phyloP scores from a whole-genome alignment of 1,139 yeast genomes.

The Pichia kudriavzevii region DNA sequence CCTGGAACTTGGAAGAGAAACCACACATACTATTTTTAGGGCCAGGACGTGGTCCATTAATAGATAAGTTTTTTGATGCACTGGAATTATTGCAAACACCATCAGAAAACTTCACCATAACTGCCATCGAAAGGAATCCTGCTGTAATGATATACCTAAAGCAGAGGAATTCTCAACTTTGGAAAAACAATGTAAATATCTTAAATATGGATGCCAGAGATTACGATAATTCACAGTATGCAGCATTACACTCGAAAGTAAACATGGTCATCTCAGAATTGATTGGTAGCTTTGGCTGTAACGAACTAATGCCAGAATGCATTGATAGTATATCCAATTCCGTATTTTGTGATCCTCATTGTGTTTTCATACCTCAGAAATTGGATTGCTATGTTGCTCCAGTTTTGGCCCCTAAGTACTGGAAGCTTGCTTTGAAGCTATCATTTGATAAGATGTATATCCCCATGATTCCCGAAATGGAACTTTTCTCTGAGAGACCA shows the following conservation, averaged over 20 bases:
- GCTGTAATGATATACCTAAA: conserved; percentile 46
- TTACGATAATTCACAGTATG: conserved; percentile 1
- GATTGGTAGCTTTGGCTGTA: conserved; percentile 86
- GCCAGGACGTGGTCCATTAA: conserved; percentile 81
- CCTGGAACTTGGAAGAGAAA: not conserved
- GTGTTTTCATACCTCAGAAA: conserved; percentile 55
- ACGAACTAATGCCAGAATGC: conserved; percentile 83
- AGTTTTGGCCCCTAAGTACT: conserved; percentile 44
- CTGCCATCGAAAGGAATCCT: conserved; percentile 67
- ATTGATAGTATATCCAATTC: conserved; percentile 30
- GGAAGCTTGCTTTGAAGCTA: conserved; percentile 15
- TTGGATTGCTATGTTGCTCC: conserved; percentile 62
- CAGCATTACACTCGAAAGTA: conserved; percentile 18
- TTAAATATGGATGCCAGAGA: conserved; percentile 50
- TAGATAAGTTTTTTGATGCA: conserved; percentile 44
- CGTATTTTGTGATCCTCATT: conserved; percentile 29
- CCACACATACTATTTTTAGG: conserved; percentile 58
- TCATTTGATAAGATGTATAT: conserved; percentile 49
- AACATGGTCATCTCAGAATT: conserved; percentile 72
- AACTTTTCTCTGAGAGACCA: conserved; percentile 35
- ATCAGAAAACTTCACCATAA: conserved; percentile 30
- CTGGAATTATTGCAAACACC: conserved; percentile 29
- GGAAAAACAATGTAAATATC: conserved; percentile 44
- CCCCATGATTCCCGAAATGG: conserved; percentile 47
- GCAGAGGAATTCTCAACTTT: conserved; percentile 34